Conservation (phyloP, 306 rosid genomes). For the Gynostemma pentaphyllum region DNA sequence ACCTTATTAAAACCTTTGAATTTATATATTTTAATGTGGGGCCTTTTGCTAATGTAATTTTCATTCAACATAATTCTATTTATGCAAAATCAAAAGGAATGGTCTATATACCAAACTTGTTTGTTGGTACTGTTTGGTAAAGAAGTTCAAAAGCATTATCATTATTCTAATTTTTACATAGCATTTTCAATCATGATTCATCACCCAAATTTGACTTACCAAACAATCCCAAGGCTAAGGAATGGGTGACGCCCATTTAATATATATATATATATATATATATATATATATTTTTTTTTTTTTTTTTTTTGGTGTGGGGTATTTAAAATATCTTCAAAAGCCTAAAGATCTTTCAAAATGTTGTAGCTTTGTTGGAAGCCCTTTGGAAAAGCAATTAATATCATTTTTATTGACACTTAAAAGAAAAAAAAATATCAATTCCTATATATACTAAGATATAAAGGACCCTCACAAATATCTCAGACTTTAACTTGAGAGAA, state of each 20-base stretch:
- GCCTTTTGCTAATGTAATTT: too few relatives aligned
- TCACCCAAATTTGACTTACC: neutral
- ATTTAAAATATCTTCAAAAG: neutral
- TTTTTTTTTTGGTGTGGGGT: neutral
- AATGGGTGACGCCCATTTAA: neutral
- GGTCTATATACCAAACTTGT: neutral
- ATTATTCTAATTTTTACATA: conserved; percentile 1
- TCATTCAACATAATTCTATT: too few relatives aligned
- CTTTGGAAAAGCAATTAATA: neutral
- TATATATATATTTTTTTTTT: too few relatives aligned
- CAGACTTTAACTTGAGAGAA: conserved; percentile 3
- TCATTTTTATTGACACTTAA: neutral
- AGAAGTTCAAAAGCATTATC: neutral
- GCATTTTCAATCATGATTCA: neutral
- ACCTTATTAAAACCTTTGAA: neutral
- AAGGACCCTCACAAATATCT: neutral
- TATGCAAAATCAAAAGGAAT: neutral
- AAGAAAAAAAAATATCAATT: neutral
- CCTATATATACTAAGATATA: neutral
- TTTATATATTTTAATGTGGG: neutral
- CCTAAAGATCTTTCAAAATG: neutral
- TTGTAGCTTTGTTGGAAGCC: neutral
- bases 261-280: too few relatives aligned
- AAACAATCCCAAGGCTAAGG: neutral
- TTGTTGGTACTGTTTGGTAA: neutral